Percentiles rank a stretch among this genome's conserved stretches.
Conservation (phyloP, 441 rosid genomes). For the Populus hybrid region DNA sequence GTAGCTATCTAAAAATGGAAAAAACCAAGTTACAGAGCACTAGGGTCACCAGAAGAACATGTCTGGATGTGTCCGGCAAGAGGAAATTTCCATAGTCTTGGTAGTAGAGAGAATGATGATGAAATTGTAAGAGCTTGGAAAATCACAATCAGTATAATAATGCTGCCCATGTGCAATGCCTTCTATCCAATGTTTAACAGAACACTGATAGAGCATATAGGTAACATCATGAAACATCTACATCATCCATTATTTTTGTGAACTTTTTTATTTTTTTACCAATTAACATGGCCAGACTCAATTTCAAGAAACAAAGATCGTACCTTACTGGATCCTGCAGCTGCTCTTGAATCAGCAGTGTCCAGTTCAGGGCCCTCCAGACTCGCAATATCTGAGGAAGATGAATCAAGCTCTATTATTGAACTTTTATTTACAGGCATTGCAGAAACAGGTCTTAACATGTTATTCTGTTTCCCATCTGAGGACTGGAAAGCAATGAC, state of each 20-base stretch:
- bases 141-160: constrained; percentile 2
- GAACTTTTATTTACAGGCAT: constrained; percentile 50
- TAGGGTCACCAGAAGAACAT: neutral
- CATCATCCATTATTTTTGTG: neutral
- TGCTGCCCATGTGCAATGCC: neutral
- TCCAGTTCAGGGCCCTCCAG: constrained; percentile 55
- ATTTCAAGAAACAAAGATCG: constrained; percentile 8
- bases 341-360: constrained; percentile 59
- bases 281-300: neutral
- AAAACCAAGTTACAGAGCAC: neutral
- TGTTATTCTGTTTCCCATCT: constrained; percentile 67
- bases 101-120: neutral
- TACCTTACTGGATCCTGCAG: constrained; percentile 49
- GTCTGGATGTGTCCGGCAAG: neutral
- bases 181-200: neutral
- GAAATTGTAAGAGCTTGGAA: neutral
- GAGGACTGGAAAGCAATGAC: constrained; percentile 96
- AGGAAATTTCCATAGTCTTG: neutral
- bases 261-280: neutral
- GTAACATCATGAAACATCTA: neutral
- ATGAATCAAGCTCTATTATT: constrained; percentile 68
- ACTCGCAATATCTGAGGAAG: constrained; percentile 60
- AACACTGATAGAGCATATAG: neutral
- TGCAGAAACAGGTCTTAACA: constrained; percentile 43
- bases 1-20: neutral